These are phyloP conservation scores for Tricholoma saponaceum DNA, from an alignment of 768 basidiomycete genomes.

Conservation along the genomic window DNA sequence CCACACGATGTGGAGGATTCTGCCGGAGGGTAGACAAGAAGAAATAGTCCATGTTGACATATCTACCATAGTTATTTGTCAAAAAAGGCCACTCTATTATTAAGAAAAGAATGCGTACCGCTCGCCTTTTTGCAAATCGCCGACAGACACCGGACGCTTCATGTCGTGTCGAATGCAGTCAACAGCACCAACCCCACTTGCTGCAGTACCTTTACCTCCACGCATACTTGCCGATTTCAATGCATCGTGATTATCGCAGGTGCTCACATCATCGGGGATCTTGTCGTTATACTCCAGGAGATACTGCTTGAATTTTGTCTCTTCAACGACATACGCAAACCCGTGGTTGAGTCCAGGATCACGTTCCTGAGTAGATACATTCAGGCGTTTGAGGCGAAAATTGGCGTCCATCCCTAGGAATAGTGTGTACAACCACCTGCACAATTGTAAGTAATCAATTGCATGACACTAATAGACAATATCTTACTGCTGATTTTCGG, in stretches of 20 bases:
- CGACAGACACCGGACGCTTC: slow-evolving; percentile 12
- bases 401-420: too few relatives aligned
- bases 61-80: not conserved
- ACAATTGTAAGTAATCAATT: not conserved
- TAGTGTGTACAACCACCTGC: too few relatives aligned
- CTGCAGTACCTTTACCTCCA: slow-evolving; percentile 10
- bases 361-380: slow-evolving; percentile 9
- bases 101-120: not conserved
- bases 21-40: slow-evolving; percentile 17
- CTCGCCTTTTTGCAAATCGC: too few relatives aligned
- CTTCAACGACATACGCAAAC: too few relatives aligned
- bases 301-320: slow-evolving; percentile 8
- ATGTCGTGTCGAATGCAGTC: slow-evolving; percentile 18
- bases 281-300: too few relatives aligned
- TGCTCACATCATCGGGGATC: too few relatives aligned
- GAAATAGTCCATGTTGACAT: slow-evolving; percentile 26
- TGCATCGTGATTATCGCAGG: too few relatives aligned
- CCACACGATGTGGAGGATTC: slow-evolving; percentile 1
- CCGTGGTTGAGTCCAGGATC: too few relatives aligned
- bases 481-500: not conserved
- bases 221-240: too few relatives aligned
- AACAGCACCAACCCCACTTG: too few relatives aligned
- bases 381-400: slow-evolving; percentile 18
- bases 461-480: not conserved
- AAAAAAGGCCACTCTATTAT: not conserved